Evolutionary conservation across 2,329 filamentous ascomycete genomes (phyloP).

Genomic region (Epichloe coenophiala): DNA sequence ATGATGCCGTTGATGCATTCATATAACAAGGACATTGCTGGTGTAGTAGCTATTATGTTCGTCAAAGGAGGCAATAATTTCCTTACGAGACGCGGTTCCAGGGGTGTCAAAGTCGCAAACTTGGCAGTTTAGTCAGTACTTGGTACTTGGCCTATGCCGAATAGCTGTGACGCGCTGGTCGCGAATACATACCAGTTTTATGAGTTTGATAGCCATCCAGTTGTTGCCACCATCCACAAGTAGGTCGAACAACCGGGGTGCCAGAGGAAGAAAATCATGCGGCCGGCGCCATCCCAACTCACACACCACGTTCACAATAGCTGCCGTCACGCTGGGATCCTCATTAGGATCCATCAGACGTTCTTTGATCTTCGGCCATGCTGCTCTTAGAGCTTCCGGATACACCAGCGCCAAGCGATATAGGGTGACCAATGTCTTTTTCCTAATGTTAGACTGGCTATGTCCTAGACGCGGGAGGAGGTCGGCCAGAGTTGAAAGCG

Average conservation of each 20-base stretch:
- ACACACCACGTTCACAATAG: constrained; percentile 93
- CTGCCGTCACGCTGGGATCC: constrained; percentile 84
- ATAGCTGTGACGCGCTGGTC: not conserved
- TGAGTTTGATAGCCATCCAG: constrained; percentile 99
- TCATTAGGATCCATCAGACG: constrained; percentile 79
- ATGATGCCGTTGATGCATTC: constrained; percentile 99
- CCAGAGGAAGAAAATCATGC: constrained; percentile 83
- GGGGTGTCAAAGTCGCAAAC: constrained; percentile 87
- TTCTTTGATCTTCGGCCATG: constrained; percentile 97
- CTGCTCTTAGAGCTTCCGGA: constrained; percentile 78
- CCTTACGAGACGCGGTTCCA: constrained; percentile 81
- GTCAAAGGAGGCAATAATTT: constrained; percentile 86
- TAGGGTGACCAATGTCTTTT: constrained; percentile 90
- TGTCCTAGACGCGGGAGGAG: constrained; percentile 77
- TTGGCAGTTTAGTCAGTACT: constrained; percentile 23
- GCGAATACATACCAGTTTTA: constrained; percentile 60
- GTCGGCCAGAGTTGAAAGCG: constrained; percentile 78
- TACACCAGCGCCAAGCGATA: constrained; percentile 94
- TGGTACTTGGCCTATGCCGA: not conserved
- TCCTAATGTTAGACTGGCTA: constrained; percentile 72
- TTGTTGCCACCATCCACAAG: constrained; percentile 89
- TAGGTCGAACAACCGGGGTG: constrained; percentile 82
- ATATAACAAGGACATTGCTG: constrained; percentile 94
- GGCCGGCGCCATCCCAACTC: constrained; percentile 90
- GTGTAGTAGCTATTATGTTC: constrained; percentile 84